Evolutionary conservation across 192 early-diverging fungal genomes (phyloP).

Genomic region (Coemansia sp.): DNA sequence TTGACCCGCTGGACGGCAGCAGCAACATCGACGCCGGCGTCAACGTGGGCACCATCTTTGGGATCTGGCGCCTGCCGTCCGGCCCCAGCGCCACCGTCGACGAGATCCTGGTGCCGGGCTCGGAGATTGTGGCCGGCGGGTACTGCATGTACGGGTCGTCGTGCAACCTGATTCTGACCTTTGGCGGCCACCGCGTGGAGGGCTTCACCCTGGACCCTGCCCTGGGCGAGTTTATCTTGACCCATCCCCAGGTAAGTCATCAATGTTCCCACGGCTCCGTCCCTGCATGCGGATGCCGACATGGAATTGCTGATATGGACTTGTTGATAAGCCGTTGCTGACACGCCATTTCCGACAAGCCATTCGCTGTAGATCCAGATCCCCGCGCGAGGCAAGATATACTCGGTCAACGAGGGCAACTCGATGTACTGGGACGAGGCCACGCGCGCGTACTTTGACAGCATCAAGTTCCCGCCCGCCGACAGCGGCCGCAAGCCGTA

Average conservation of each 20-base stretch:
- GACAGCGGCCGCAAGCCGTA: constrained; percentile 75
- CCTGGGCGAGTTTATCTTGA: constrained; percentile 96
- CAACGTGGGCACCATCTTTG: constrained; percentile 98
- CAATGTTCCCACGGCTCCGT: no score
- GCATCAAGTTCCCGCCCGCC: constrained; percentile 75
- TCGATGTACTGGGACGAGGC: constrained; percentile 83
- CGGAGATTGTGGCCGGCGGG: constrained; percentile 86
- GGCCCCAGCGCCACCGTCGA: constrained; percentile 50
- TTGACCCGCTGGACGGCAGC: constrained; percentile 96
- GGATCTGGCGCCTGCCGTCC: constrained; percentile 78
- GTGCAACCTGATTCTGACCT: constrained; percentile 71
- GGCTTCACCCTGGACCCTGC: constrained; percentile 96
- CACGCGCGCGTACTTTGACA: constrained; percentile 81
- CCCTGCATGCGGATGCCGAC: no score
- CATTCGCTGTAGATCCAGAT: constrained; percentile 53
- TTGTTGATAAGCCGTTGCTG: background rate
- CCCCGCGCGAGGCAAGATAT: constrained; percentile 85
- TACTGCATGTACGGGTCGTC: constrained; percentile 98
- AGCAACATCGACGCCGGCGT: constrained; percentile 99
- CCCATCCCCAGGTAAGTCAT: constrained; percentile 70
- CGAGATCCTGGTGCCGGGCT: constrained; percentile 85
- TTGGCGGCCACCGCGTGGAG: constrained; percentile 74
- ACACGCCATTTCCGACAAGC: constrained; percentile 5
- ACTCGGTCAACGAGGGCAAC: constrained; percentile 98
- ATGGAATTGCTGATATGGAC: no score